Evolutionary conservation across 2,329 filamentous ascomycete genomes (phyloP), one percentile per base, ranked within the genome.

Genomic region (Scorias spongiosa): DNA sequence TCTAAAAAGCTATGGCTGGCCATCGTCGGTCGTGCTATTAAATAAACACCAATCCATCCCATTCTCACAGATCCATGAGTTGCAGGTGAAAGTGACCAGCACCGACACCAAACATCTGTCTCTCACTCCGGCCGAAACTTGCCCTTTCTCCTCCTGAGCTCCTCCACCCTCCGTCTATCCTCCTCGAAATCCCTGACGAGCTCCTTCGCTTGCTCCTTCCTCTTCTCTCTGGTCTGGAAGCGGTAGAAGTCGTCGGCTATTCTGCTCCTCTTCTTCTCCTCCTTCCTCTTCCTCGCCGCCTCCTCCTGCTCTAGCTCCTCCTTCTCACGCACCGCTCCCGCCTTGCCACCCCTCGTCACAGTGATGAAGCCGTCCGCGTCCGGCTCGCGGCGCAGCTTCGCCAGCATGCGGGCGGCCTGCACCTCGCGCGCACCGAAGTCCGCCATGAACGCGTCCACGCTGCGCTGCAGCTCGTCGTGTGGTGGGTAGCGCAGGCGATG

Each of bases 321-420:
- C 52, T 81, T 81, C 48, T 78, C 72, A 44, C 80, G 75, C 1
- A 84, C 87, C 1, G 84, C 79, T n/a, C 81, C 82, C 6, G 72
- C 72, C 47, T 73, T 72, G 34, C 84, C 83, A 20, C 87, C 87
- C 44, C 84, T 75, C 1, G 80, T 83, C 18, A 98, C 91, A 2
- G 88, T 96, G 41, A 96, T 75, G 60, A 98, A 98, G 2, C 91
- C 91, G 62, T 98, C 91, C 57, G 86, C 88, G 61, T 98, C 91
- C 0, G 89, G 86, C 55, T 86, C 80, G 52, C 82, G 81, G 48
- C 84, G 78, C 48, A 81, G 67, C 44, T 74, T 58, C 66, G 81
- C 58, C 69, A 72, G 65, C 67, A 79, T 51, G 57, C 72, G 53
- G 69, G 80, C 63, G 70, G 80, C 64, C 62, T 77, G 70, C 74